These are phyloP conservation scores for Kazachstania sp. DNA, from an alignment of 1,139 yeast species.

Conservation along the genomic window DNA sequence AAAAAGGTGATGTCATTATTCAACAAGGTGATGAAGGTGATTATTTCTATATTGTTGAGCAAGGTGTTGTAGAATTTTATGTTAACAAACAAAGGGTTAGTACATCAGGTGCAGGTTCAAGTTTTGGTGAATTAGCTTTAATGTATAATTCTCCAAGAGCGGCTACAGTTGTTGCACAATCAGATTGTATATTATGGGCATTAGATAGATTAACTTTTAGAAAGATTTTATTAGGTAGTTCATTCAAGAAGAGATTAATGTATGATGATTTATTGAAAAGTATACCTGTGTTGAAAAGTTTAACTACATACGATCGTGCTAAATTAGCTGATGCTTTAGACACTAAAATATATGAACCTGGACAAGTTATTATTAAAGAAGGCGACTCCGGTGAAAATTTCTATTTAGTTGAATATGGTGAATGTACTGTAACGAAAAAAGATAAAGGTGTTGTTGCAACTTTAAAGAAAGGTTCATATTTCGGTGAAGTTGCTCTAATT, in stretches of 20 bases:
- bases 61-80: constrained; percentile 72
- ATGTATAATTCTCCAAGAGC: constrained; percentile 98
- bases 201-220: constrained; percentile 90
- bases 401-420: constrained; percentile 81
- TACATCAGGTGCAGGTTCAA: constrained; percentile 73
- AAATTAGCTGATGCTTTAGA: constrained; percentile 91
- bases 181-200: constrained; percentile 77
- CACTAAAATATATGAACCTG: constrained; percentile 64
- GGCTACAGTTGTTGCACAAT: constrained; percentile 77
- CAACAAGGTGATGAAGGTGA: constrained; percentile 97
- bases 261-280: constrained; percentile 84
- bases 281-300: constrained; percentile 65
- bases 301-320: constrained; percentile 77
- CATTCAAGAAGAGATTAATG: constrained; percentile 81
- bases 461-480: constrained; percentile 78
- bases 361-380: constrained; percentile 69
- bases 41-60: constrained; percentile 80
- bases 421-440: constrained; percentile 59
- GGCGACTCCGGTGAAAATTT: constrained; percentile 92
- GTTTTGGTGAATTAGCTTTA: constrained; percentile 93
- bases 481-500: constrained; percentile 90
- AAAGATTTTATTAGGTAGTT: constrained; percentile 80
- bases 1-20: constrained; percentile 60
- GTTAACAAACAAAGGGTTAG: constrained; percentile 69
- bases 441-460: constrained; percentile 51